phyloP scores from a whole-genome alignment of 23 red algal genomes.

The Agarophyton chilense region DNA sequence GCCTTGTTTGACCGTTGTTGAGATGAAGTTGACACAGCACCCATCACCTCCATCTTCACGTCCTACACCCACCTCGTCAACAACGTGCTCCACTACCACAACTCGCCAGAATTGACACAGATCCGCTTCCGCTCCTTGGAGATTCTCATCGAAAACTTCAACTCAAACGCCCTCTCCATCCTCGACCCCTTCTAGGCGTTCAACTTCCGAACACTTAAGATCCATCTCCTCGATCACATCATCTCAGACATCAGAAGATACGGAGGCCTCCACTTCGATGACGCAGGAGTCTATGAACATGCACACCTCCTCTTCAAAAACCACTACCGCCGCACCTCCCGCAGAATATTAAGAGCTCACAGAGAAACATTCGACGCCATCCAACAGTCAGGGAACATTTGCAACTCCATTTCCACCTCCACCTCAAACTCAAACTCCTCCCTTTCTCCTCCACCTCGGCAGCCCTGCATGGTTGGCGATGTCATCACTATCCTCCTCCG shows the following conservation, averaged over 20 bases:
- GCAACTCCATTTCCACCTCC: no score
- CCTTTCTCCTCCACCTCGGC: no score
- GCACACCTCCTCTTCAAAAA: not conserved
- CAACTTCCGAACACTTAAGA: not conserved
- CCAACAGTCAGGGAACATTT: no score
- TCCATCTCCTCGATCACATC: not conserved
- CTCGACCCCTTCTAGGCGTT: not conserved
- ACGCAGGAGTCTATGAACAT: not conserved
- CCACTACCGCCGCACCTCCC: not conserved
- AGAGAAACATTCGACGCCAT: no score
- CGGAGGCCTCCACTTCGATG: not conserved
- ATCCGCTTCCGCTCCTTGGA: not conserved
- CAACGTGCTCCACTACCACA: not conserved
- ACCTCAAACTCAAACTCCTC: no score
- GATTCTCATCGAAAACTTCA: not conserved
- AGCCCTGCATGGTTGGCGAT: no score
- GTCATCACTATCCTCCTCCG: no score
- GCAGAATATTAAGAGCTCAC: no score
- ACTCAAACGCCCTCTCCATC: not conserved
- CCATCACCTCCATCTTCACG: not conserved
- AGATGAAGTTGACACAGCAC: not conserved
- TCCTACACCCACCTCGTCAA: not conserved
- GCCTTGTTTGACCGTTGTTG: constrained; percentile 14
- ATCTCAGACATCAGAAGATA: not conserved
- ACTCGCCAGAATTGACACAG: not conserved